phyloP scores from a whole-genome alignment of 257 asterid genomes.

The Thymus quinquecostatus region DNA sequence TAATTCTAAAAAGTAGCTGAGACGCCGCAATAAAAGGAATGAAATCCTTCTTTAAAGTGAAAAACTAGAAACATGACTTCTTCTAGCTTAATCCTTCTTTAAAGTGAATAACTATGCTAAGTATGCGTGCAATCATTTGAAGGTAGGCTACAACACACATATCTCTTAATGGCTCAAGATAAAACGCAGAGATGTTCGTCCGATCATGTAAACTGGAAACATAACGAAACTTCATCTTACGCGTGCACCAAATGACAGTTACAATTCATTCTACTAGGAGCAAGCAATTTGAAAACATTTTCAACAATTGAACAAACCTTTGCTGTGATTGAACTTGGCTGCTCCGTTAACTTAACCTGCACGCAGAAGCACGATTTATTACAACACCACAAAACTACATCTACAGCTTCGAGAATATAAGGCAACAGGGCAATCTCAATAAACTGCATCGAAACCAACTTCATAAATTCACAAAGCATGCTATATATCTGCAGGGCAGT shows the following conservation, averaged over 20 bases:
- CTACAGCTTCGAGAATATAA: background rate
- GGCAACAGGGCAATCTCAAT: background rate
- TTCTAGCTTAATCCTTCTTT: slow-evolving; percentile 1
- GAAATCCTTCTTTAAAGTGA: background rate
- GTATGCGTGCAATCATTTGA: background rate
- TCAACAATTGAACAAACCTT: slow-evolving; percentile 53
- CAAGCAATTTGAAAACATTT: background rate
- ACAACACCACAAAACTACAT: slow-evolving; percentile 11
- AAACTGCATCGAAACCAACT: slow-evolving; percentile 18
- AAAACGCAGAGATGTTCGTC: background rate
- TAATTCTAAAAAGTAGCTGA: background rate
- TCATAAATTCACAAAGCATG: background rate
- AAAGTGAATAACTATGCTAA: background rate
- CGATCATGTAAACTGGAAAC: slow-evolving; percentile 5
- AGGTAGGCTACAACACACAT: background rate
- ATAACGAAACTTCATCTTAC: slow-evolving; percentile 3
- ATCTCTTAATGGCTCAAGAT: background rate
- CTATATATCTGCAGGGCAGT: slow-evolving; percentile 14
- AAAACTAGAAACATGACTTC: background rate
- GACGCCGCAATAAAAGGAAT: background rate
- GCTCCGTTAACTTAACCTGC: slow-evolving; percentile 68
- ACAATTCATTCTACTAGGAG: background rate
- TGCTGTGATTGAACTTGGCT: slow-evolving; percentile 58
- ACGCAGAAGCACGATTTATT: slow-evolving; percentile 31
- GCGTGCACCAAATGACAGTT: slow-evolving; percentile 1